Evolutionary conservation across 1,139 yeast genomes (phyloP).

Genomic region (Pichia sp.): DNA sequence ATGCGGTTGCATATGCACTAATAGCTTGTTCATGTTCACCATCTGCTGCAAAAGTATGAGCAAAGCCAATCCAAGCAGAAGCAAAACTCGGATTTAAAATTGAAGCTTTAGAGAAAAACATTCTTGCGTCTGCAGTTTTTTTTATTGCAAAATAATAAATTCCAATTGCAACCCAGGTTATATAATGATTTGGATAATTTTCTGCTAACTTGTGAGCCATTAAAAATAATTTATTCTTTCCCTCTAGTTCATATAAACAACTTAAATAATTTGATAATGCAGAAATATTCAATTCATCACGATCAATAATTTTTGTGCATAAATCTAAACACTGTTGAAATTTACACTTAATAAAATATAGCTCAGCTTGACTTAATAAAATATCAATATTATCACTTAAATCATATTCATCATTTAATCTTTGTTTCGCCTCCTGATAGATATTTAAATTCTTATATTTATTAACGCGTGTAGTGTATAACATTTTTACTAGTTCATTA

Average conservation of each 20-base stretch:
- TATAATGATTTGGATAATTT: constrained; percentile 71
- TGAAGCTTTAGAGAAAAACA: constrained; percentile 85
- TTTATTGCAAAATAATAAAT: constrained; percentile 76
- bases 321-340: constrained; percentile 69
- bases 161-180: constrained; percentile 92
- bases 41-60: constrained; percentile 95
- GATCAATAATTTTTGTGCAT: constrained; percentile 54
- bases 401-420: constrained; percentile 65
- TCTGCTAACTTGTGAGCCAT: constrained; percentile 86
- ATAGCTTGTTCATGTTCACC: constrained; percentile 99
- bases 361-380: constrained; percentile 63
- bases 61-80: constrained; percentile 98
- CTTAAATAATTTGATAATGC: constrained; percentile 76
- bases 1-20: constrained; percentile 94
- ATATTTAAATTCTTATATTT: constrained; percentile 59
- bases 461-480: constrained; percentile 73
- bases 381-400: constrained; percentile 67
- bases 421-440: constrained; percentile 60
- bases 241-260: constrained; percentile 80
- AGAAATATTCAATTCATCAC: constrained; percentile 68
- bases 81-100: constrained; percentile 85
- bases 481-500: constrained; percentile 66
- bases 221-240: constrained; percentile 72
- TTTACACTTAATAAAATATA: constrained; percentile 69
- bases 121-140: constrained; percentile 75